Conservation (phyloP, 176 grass and related monocot genomes). For the Canna indica region DNA sequence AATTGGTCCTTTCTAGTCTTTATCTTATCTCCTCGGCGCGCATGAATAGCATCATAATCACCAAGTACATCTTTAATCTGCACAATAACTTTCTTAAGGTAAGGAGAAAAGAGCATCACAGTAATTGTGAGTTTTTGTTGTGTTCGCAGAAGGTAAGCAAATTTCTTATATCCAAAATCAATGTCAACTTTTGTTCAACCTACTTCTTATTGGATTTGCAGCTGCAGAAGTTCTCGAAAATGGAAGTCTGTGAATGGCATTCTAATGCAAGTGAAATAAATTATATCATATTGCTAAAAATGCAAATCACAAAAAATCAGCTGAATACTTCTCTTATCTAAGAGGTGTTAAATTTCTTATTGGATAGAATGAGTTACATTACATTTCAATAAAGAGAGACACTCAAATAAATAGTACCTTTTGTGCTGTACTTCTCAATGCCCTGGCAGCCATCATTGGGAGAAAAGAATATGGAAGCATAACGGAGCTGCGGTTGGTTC, state of each 20-base stretch:
- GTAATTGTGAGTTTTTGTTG: too few relatives aligned
- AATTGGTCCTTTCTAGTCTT: constrained; percentile 88
- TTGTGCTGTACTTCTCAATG: constrained; percentile 53
- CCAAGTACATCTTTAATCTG: constrained; percentile 82
- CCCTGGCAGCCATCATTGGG: constrained; percentile 60
- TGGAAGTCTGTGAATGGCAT: too few relatives aligned
- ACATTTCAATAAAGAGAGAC: constrained; percentile 6
- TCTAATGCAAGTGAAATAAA: too few relatives aligned
- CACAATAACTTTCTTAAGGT: background rate
- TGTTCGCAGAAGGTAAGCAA: too few relatives aligned
- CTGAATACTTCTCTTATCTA: background rate
- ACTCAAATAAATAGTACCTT: constrained; percentile 38
- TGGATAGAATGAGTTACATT: background rate
- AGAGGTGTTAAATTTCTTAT: background rate
- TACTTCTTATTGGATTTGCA: too few relatives aligned
- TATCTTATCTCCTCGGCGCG: constrained; percentile 73
- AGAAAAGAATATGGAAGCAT: constrained; percentile 78
- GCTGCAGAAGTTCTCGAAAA: too few relatives aligned
- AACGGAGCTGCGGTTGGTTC: constrained; percentile 67
- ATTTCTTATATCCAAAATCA: too few relatives aligned
- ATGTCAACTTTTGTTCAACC: too few relatives aligned
- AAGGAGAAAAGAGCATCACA: too few relatives aligned
- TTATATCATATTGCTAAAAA: too few relatives aligned
- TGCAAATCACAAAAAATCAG: too few relatives aligned
- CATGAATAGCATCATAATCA: constrained; percentile 98